Conservation (phyloP, 257 asterid genomes). For the Catharanthus roseus region DNA sequence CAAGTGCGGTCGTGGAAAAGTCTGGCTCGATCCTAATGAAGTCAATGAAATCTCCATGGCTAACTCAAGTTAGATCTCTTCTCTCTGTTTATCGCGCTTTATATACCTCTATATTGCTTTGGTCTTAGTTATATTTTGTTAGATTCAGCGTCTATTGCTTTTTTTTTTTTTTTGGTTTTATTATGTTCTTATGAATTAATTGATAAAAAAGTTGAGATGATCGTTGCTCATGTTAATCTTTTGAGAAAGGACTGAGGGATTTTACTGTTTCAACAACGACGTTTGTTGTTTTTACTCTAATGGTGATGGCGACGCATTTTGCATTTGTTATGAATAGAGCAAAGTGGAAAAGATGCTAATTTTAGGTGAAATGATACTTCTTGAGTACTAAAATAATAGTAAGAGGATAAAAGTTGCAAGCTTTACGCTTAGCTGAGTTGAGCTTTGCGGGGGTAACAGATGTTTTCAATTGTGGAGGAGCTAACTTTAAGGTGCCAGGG, state of each 20-base stretch:
- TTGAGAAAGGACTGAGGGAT: neutral
- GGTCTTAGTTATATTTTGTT: too few relatives aligned
- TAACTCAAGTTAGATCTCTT: slow-evolving; percentile 35
- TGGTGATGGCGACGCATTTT: neutral
- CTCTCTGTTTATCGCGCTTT: neutral
- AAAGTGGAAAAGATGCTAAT: neutral
- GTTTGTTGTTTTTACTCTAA: neutral
- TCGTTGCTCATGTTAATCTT: neutral
- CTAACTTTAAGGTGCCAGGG: neutral
- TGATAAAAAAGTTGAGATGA: too few relatives aligned
- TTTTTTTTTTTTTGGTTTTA: neutral
- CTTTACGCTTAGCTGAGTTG: neutral
- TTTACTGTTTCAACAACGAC: neutral
- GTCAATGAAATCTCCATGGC: slow-evolving; percentile 85
- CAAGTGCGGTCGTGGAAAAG: slow-evolving; percentile 88
- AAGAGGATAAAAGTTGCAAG: too few relatives aligned
- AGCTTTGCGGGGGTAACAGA: neutral
- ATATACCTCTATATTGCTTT: too few relatives aligned
- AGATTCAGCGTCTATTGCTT: neutral
- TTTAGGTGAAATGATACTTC: neutral
- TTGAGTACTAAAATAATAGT: neutral
- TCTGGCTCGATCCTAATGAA: slow-evolving; percentile 92
- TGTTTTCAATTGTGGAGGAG: neutral
- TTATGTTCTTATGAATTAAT: neutral
- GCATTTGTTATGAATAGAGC: neutral